Evolutionary conservation across 108 stramenopile species (phyloP).

Genomic region (Fragilaria radians): DNA sequence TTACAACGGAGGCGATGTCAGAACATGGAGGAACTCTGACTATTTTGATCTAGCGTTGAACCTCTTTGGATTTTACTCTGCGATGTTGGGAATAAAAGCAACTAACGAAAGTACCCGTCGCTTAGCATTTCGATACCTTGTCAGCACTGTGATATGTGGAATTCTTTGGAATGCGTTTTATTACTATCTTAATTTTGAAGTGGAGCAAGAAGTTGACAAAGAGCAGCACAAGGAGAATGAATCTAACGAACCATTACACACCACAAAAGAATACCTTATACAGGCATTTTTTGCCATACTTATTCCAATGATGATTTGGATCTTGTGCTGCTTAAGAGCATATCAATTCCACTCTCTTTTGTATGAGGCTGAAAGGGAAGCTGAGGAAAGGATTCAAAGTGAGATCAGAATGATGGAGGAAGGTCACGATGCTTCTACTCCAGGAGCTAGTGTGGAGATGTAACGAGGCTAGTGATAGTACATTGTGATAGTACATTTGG

Average conservation of each 20-base stretch:
- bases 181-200: conserved; percentile 35
- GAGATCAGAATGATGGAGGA: no score
- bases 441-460: no score
- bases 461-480: no score
- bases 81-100: conserved; percentile 49
- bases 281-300: conserved; percentile 55
- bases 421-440: no score
- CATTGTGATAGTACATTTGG: no score
- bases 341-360: conserved; percentile 65
- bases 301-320: conserved; percentile 64
- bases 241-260: no score
- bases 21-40: conserved; percentile 51
- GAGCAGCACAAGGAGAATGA: no score
- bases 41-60: conserved; percentile 59
- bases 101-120: conserved; percentile 61
- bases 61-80: conserved; percentile 61
- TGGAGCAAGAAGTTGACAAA: conserved; percentile 18
- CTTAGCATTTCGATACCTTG: conserved; percentile 49
- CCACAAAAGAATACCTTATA: conserved; percentile 29
- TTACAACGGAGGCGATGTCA: conserved; percentile 7
- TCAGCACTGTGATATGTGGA: conserved; percentile 44
- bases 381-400: no score
- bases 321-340: conserved; percentile 61
- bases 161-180: conserved; percentile 51
- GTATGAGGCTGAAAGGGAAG: conserved; percentile 69